These are phyloP conservation scores for Phytophthora syringae DNA, from an alignment of 352 stramenopile species.

Conservation along the genomic window DNA sequence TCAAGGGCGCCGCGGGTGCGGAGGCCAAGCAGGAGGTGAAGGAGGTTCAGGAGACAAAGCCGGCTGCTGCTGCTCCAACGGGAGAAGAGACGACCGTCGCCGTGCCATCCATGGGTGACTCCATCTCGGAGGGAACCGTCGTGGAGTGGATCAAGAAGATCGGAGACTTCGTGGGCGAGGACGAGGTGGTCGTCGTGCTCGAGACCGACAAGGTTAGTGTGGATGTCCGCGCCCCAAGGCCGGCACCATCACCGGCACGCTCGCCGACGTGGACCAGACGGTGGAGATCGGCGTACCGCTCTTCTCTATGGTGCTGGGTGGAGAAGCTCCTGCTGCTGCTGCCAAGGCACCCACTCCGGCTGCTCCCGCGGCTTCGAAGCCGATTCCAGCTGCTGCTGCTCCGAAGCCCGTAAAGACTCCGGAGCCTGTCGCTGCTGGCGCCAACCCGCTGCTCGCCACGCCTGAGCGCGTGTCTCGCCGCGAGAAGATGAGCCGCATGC, in stretches of 20 bases:
- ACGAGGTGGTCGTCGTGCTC: slow-evolving; percentile 97
- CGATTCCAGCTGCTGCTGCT: slow-evolving; percentile 27
- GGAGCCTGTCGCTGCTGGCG: slow-evolving; percentile 26
- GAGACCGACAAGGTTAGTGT: slow-evolving; percentile 97
- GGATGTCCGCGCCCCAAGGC: slow-evolving; percentile 87
- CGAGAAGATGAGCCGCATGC: slow-evolving; percentile 99
- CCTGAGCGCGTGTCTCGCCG: slow-evolving; percentile 60
- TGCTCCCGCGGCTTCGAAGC: slow-evolving; percentile 23
- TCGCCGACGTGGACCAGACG: slow-evolving; percentile 95
- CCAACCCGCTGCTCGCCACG: slow-evolving; percentile 58
- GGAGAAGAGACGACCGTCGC: slow-evolving; percentile 62
- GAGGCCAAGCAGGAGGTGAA: slow-evolving; percentile 27
- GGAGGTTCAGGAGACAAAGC: slow-evolving; percentile 21
- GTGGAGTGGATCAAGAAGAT: slow-evolving; percentile 93
- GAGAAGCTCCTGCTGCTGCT: slow-evolving; percentile 24
- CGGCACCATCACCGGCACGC: slow-evolving; percentile 90
- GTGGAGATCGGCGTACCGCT: slow-evolving; percentile 94
- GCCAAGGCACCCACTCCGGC: slow-evolving; percentile 19
- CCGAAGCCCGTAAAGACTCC: slow-evolving; percentile 28
- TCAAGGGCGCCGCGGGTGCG: slow-evolving; percentile 73
- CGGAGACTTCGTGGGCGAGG: slow-evolving; percentile 91
- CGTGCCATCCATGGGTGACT: slow-evolving; percentile 91
- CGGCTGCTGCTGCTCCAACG: slow-evolving; percentile 21
- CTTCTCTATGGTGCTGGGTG: slow-evolving; percentile 90
- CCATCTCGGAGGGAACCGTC: slow-evolving; percentile 97